Evolutionary conservation across 2,329 filamentous ascomycete species (phyloP).

Genomic region (Xylaria hypoxylon): DNA sequence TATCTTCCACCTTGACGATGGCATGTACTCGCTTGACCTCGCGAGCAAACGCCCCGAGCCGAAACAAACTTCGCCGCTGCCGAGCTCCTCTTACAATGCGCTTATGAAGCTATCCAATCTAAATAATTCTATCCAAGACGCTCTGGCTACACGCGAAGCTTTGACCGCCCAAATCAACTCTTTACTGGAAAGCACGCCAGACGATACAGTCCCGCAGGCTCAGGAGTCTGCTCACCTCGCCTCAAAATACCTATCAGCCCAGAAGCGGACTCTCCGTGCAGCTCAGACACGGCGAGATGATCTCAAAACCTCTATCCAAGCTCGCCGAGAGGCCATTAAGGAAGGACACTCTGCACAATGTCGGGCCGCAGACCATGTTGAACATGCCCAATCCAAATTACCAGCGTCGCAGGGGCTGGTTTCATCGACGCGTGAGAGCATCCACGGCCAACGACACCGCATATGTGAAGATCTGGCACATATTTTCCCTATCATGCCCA

Average conservation of each 20-base stretch:
- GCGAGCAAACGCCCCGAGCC: constrained; percentile 63
- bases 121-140: constrained; percentile 91
- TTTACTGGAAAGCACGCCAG: constrained; percentile 58
- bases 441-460: constrained; percentile 87
- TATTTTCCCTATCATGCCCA: constrained; percentile 84
- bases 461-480: constrained; percentile 84
- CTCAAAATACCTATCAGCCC: constrained; percentile 67
- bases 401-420: constrained; percentile 66
- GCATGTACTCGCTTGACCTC: constrained; percentile 84
- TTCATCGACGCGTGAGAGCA: constrained; percentile 69
- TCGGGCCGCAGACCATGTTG: constrained; percentile 69
- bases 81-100: constrained; percentile 85
- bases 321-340: constrained; percentile 75
- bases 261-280: constrained; percentile 73
- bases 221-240: constrained; percentile 62
- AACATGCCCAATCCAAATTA: constrained; percentile 70
- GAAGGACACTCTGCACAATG: constrained; percentile 70
- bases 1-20: constrained; percentile 86
- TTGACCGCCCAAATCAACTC: constrained; percentile 83
- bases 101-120: constrained; percentile 90
- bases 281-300: constrained; percentile 74
- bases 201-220: constrained; percentile 60
- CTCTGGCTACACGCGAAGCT: constrained; percentile 78
- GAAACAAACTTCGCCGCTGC: constrained; percentile 62
- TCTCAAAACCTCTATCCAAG: constrained; percentile 72